Base-by-base conservation (phyloP, 768 basidiomycete genomes). In the Chlorophyllum brunneum region DNA sequence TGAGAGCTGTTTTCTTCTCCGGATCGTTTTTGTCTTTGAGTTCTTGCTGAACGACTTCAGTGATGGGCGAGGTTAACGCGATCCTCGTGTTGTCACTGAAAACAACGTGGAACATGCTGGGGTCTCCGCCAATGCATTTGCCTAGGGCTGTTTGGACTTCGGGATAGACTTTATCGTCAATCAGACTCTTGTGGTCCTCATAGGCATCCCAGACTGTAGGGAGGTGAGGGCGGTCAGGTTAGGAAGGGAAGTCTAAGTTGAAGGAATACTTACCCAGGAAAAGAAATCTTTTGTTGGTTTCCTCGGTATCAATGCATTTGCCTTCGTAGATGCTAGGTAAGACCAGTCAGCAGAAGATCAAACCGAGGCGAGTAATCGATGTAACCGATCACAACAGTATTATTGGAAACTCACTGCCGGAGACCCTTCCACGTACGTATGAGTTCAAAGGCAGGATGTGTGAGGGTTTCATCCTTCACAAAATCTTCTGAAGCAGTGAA, bases 151-250 rank as follows among this genome's bases (percentile, higher is more conserved):
- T 15, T 3, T n/a, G 8, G 10, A 46, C 26, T 23, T 45, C 22
- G 4, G 42, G 36, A 22, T 29, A 46, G 15, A 18, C 22, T 2
- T 11, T 4, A 20, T 39, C 24, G 5, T 53, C 43, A 10, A 23
- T 39, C 16, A 46, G 20, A 29, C 22, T 22, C 10, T 46, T 53
- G 37, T 53, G 51, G n/a, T 53, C 43, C n/a, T 45, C 51, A 24
- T 30, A 40, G 2, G 34, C 30, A 9, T 45, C 38, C 51, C 51
- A 53, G n/a, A 24, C 51, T 53, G 27, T 29, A 8, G 9, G 3
- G 41, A 11, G 22, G 23, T 11, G 37, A 1, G 5, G 8, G 16
- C 24, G 37, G 23, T 7, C 18, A 36, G 6, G 31, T 13, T 34
- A 18, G 3, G 4, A n/a, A 22, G 31, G 11, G 11, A 8, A 15